Conservation (phyloP, 2,329 filamentous ascomycete species). For the Albophoma yamanashiensis region DNA sequence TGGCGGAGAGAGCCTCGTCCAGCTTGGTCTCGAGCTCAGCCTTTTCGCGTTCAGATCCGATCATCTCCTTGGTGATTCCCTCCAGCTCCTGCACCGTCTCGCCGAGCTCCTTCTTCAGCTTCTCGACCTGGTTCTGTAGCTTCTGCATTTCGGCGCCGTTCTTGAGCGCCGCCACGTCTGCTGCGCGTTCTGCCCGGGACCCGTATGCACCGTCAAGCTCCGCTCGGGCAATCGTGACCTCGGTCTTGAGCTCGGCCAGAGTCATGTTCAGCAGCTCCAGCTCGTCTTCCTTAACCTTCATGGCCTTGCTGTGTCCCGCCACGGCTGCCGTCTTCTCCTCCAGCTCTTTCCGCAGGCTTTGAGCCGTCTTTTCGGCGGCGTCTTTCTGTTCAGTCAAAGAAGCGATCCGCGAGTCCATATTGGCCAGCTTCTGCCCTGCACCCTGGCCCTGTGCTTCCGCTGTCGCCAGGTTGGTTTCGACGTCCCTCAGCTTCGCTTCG, state of each 20-base stretch:
- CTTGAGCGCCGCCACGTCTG: conserved; percentile 45
- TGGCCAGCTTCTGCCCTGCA: conserved; percentile 19
- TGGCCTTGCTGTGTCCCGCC: conserved; percentile 27
- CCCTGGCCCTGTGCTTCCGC: conserved; percentile 28
- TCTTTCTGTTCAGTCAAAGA: conserved; percentile 15
- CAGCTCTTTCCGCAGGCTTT: conserved; percentile 14
- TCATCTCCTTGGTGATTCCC: conserved; percentile 40
- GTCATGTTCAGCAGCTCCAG: conserved; percentile 39
- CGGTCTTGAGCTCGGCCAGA: conserved; percentile 49
- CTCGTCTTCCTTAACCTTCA: conserved; percentile 38
- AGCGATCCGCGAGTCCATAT: conserved; percentile 20
- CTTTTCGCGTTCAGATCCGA: conserved; percentile 39
- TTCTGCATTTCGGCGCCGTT: conserved; percentile 32
- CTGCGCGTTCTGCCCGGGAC: conserved; percentile 45
- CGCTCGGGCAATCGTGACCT: conserved; percentile 48
- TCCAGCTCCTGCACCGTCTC: conserved; percentile 41
- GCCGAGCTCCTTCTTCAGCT: conserved; percentile 38
- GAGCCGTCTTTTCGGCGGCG: conserved; percentile 15
- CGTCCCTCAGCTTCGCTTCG: conserved; percentile 13
- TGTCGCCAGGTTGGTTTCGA: conserved; percentile 9
- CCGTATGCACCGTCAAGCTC: conserved; percentile 54
- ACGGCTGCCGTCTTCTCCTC: conserved; percentile 7
- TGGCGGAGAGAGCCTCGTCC: conserved; percentile 15
- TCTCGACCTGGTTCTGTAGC: conserved; percentile 36
- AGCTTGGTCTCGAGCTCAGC: conserved; percentile 29